Percentiles rank a stretch among this genome's conserved stretches.
Evolutionary conservation across 2,329 filamentous ascomycete genomes (phyloP).

Genomic region (Phaeosphaeria sp.): DNA sequence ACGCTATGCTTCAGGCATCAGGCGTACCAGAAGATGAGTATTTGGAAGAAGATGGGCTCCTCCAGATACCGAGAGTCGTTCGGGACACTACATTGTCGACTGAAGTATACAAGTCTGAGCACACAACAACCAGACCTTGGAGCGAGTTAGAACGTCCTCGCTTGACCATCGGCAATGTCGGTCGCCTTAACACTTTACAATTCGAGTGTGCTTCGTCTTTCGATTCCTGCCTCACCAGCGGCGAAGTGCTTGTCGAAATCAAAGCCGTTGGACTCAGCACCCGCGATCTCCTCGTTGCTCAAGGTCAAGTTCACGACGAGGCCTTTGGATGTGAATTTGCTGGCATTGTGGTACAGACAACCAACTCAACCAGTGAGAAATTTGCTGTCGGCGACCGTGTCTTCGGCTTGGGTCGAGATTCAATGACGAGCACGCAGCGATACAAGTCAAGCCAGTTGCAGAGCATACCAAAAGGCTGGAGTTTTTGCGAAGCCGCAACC

Average conservation of each 20-base stretch:
- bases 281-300: conserved; percentile 22
- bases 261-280: conserved; percentile 23
- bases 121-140: conserved; percentile 22
- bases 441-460: conserved; percentile 15
- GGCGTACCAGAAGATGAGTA: conserved; percentile 20
- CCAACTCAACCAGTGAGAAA: neutral
- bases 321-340: conserved; percentile 21
- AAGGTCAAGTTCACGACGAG: conserved; percentile 35
- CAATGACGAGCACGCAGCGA: conserved; percentile 6
- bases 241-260: conserved; percentile 24
- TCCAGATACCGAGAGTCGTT: conserved; percentile 14
- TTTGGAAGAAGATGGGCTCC: conserved; percentile 7
- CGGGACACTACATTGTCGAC: conserved; percentile 7
- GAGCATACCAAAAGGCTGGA: conserved; percentile 9
- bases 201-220: conserved; percentile 9
- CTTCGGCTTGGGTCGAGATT: conserved; percentile 14
- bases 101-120: conserved; percentile 2
- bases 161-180: conserved; percentile 17
- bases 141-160: conserved; percentile 11
- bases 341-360: conserved; percentile 16
- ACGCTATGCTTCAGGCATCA: neutral
- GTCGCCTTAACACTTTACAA: conserved; percentile 20
- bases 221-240: neutral
- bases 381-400: conserved; percentile 13
- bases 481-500: conserved; percentile 22